Evolutionary conservation across 1,284 basidiomycete species (phyloP).

Genomic region (Heliocybe sulcata): DNA sequence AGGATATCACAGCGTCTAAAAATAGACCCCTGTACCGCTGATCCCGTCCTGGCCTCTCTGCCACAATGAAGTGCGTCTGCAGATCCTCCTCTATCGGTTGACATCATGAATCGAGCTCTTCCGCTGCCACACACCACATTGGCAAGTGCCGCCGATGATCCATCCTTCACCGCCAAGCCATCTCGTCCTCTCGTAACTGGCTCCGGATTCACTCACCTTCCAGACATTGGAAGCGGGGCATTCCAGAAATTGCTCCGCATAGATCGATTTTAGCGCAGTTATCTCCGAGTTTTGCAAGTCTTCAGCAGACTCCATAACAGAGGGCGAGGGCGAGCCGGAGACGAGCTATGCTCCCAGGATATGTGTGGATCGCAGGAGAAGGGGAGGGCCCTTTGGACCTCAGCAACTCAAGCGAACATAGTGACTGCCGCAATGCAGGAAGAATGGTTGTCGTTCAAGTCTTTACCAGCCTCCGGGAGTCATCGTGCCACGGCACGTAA

Average conservation of each 20-base stretch:
- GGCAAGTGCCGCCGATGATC: neutral
- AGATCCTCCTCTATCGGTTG: neutral
- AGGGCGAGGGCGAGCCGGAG: conserved; percentile 5
- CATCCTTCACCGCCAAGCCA: neutral
- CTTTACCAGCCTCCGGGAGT: neutral
- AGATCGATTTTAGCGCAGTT: conserved; percentile 70
- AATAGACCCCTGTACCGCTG: neutral
- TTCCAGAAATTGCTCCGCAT: conserved; percentile 66
- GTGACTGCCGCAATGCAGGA: conserved; percentile 6
- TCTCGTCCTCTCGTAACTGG: neutral
- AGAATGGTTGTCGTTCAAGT: neutral
- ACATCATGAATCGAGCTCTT: neutral
- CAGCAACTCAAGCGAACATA: conserved; percentile 68
- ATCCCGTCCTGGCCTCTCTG: neutral
- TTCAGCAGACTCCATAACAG: conserved; percentile 58
- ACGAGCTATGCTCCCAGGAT: conserved; percentile 1
- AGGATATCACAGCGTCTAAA: neutral
- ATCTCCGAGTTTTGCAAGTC: conserved; percentile 71
- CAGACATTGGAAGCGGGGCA: conserved; percentile 70
- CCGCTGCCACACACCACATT: neutral
- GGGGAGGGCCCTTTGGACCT: conserved; percentile 63
- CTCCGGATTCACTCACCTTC: conserved; percentile 45
- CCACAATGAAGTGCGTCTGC: neutral
- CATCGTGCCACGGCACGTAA: neutral
- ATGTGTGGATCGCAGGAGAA: conserved; percentile 26